phyloP scores from a whole-genome alignment of 768 basidiomycete genomes.

The Lentinula edodes region DNA sequence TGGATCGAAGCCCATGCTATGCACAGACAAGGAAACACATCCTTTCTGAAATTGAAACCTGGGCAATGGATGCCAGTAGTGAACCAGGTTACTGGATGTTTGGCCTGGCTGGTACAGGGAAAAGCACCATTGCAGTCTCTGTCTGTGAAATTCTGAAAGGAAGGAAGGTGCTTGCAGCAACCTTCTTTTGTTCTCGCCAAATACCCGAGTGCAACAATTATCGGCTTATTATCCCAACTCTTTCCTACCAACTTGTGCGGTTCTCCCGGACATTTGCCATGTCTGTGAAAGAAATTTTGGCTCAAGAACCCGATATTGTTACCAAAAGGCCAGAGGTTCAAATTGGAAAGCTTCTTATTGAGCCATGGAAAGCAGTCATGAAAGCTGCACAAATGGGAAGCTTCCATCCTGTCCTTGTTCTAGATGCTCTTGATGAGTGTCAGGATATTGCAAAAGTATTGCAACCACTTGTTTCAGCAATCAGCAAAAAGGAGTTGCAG shows the following conservation, averaged over 20 bases:
- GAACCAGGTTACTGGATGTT: background rate
- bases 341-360: background rate
- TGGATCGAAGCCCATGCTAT: background rate
- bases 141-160: background rate
- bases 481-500: background rate
- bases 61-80: background rate
- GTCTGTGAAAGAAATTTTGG: background rate
- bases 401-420: background rate
- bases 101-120: constrained; percentile 2
- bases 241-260: background rate
- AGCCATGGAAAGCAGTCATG: background rate
- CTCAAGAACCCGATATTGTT: background rate
- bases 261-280: background rate
- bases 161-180: background rate
- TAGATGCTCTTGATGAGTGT: constrained; percentile 6
- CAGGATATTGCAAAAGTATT: background rate
- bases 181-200: constrained; percentile 8
- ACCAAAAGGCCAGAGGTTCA: background rate
- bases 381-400: background rate
- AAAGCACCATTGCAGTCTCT: constrained; percentile 2
- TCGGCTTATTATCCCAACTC: constrained; percentile 1
- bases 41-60: background rate
- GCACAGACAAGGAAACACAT: background rate
- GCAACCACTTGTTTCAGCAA: background rate
- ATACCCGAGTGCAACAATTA: background rate